These are phyloP conservation scores for Eremothecium coryli DNA, from an alignment of 1,139 yeast species.

Conservation along the genomic window DNA sequence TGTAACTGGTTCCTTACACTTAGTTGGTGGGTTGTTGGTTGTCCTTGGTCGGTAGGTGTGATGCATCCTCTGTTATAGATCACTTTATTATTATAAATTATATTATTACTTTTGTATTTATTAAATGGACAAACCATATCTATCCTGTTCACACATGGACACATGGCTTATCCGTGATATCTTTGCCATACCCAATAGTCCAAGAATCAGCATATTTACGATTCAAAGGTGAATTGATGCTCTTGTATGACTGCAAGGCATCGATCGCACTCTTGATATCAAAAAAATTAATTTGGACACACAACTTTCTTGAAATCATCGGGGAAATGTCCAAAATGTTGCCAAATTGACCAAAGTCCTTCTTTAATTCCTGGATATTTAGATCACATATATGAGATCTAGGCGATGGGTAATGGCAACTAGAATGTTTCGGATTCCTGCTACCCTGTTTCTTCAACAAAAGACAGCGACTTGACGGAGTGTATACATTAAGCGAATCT, in stretches of 20 bases:
- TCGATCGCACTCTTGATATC: constrained; percentile 55
- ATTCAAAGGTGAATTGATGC: constrained; percentile 31
- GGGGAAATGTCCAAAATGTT: constrained; percentile 56
- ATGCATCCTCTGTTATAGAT: neutral
- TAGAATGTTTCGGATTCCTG: constrained; percentile 14
- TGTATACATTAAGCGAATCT: constrained; percentile 25
- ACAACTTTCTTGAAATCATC: constrained; percentile 53
- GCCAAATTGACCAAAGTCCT: constrained; percentile 52
- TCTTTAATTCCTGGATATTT: constrained; percentile 34
- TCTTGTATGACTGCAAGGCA: constrained; percentile 45
- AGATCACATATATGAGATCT: constrained; percentile 31
- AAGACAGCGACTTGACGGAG: constrained; percentile 33
- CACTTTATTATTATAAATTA: constrained; percentile 3
- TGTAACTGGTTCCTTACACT: constrained; percentile 88
- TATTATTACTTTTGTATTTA: constrained; percentile 4
- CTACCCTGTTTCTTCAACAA: constrained; percentile 31
- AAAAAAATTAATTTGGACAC: constrained; percentile 53
- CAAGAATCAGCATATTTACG: constrained; percentile 45
- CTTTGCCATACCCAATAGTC: constrained; percentile 60
- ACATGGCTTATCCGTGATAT: constrained; percentile 53
- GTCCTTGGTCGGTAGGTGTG: constrained; percentile 47
- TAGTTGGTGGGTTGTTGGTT: constrained; percentile 88
- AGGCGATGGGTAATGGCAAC: constrained; percentile 30
- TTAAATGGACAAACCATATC: neutral
- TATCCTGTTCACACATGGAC: constrained; percentile 16